phyloP scores from a whole-genome alignment of 2,329 filamentous ascomycete species.

The Talaromyces sp. region DNA sequence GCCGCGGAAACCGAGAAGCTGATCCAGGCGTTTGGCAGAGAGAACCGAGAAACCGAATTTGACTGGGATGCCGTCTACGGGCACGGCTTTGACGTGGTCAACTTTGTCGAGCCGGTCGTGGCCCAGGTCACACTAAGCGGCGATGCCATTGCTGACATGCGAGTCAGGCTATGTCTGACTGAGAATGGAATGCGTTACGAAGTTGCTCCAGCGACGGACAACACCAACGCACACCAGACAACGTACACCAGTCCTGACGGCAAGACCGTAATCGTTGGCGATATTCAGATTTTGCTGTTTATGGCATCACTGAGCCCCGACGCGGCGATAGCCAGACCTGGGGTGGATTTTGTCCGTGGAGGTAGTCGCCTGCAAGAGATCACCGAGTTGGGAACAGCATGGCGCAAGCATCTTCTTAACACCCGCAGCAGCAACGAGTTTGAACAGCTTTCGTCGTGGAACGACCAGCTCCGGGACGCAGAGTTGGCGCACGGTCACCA shows the following conservation, averaged over 20 bases:
- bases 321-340: conserved; percentile 16
- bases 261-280: conserved; percentile 21
- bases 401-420: conserved; percentile 19
- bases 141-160: conserved; percentile 31
- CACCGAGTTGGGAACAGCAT: conserved; percentile 22
- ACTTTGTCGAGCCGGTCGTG: conserved; percentile 37
- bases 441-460: conserved; percentile 25
- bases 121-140: conserved; percentile 26
- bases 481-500: conserved; percentile 16
- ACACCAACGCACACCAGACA: conserved; percentile 14
- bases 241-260: conserved; percentile 26
- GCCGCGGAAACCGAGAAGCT: conserved; percentile 57
- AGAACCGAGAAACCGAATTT: conserved; percentile 70
- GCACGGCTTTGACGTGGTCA: conserved; percentile 70
- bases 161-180: conserved; percentile 30
- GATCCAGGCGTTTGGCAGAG: conserved; percentile 72
- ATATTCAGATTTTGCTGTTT: conserved; percentile 26
- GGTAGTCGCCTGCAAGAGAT: conserved; percentile 23
- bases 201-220: conserved; percentile 1
- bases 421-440: conserved; percentile 12
- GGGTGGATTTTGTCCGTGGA: conserved; percentile 22
- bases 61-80: conserved; percentile 73
- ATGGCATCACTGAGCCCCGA: conserved; percentile 20
- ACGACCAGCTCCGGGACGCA: conserved; percentile 19
- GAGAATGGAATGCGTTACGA: conserved; percentile 36